A percentile compares a stretch with the other conserved stretches of the same genome.
These are phyloP conservation scores for Rhodotorula sp. DNA, from an alignment of 1,284 basidiomycete species.

Conservation along the genomic window DNA sequence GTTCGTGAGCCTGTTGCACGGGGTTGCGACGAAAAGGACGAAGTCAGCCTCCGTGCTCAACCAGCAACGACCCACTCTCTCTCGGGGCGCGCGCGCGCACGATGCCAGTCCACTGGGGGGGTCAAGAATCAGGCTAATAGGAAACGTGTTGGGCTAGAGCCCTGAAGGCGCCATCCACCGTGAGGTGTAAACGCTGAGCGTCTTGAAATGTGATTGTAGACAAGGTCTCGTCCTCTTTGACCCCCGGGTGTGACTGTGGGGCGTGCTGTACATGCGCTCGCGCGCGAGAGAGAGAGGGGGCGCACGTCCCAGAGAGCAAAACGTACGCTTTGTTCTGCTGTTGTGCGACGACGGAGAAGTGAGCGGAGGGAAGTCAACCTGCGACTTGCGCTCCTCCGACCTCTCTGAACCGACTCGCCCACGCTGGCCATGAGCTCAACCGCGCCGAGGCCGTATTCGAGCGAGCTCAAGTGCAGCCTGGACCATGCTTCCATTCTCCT, in stretches of 20 bases:
- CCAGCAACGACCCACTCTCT: not conserved
- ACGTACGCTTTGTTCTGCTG: too few relatives aligned
- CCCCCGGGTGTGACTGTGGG: not conserved
- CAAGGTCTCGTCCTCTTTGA: not conserved
- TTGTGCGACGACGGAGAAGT: not conserved
- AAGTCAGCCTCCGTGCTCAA: too few relatives aligned
- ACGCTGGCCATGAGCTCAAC: not conserved
- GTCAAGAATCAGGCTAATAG: conserved; percentile 8
- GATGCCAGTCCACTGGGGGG: not conserved
- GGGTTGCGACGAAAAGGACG: too few relatives aligned
- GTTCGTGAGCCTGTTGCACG: too few relatives aligned
- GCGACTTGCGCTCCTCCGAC: too few relatives aligned
- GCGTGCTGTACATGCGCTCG: not conserved
- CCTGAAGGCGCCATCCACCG: conserved; percentile 8
- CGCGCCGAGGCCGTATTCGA: not conserved
- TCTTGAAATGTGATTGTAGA: not conserved
- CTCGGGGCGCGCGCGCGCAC: not conserved
- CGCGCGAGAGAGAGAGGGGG: not conserved
- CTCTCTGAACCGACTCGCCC: not conserved
- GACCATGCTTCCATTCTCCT: not conserved
- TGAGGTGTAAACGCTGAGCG: not conserved
- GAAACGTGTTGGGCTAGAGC: conserved; percentile 8
- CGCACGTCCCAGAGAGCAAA: too few relatives aligned
- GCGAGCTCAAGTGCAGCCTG: not conserved
- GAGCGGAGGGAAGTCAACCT: not conserved